Evolutionary conservation across 1,284 basidiomycete species (phyloP).

Genomic region (Neonothopanus nambi): DNA sequence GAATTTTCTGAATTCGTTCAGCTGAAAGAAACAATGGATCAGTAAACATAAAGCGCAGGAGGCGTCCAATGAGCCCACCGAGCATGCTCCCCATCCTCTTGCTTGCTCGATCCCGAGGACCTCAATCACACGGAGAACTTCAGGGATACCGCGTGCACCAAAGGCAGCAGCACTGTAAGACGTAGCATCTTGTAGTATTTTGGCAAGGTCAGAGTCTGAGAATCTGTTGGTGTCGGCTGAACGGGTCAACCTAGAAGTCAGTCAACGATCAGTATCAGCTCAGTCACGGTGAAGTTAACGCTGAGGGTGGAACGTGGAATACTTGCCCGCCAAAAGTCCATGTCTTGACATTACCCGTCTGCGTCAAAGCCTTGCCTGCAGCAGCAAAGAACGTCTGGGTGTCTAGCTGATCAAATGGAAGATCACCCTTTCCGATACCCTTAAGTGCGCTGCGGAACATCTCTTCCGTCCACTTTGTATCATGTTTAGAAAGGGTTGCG

Average conservation of each 20-base stretch:
- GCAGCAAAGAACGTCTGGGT: slow-evolving; percentile 42
- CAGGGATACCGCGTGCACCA: slow-evolving; percentile 74
- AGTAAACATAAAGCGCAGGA: not conserved
- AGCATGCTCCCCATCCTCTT: slow-evolving; percentile 73
- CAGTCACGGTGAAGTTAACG: slow-evolving; percentile 3
- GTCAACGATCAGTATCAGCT: not conserved
- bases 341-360: slow-evolving; percentile 39
- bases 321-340: slow-evolving; percentile 59
- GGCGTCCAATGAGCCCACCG: slow-evolving; percentile 44
- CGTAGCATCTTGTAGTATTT: slow-evolving; percentile 67
- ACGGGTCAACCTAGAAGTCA: slow-evolving; percentile 49
- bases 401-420: slow-evolving; percentile 19
- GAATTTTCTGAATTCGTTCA: slow-evolving; percentile 56
- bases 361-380: slow-evolving; percentile 35
- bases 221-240: slow-evolving; percentile 53
- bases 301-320: not conserved
- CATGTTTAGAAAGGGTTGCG: slow-evolving; percentile 58
- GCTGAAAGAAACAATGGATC: slow-evolving; percentile 22
- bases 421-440: slow-evolving; percentile 29
- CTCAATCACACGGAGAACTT: slow-evolving; percentile 69
- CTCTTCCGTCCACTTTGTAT: slow-evolving; percentile 60
- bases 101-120: slow-evolving; percentile 72
- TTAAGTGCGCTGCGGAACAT: slow-evolving; percentile 48
- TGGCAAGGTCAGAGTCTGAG: slow-evolving; percentile 68
- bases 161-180: slow-evolving; percentile 69